Base-by-base conservation (phyloP, 805 yeast genomes). In the Wickerhamiella lipophila region DNA sequence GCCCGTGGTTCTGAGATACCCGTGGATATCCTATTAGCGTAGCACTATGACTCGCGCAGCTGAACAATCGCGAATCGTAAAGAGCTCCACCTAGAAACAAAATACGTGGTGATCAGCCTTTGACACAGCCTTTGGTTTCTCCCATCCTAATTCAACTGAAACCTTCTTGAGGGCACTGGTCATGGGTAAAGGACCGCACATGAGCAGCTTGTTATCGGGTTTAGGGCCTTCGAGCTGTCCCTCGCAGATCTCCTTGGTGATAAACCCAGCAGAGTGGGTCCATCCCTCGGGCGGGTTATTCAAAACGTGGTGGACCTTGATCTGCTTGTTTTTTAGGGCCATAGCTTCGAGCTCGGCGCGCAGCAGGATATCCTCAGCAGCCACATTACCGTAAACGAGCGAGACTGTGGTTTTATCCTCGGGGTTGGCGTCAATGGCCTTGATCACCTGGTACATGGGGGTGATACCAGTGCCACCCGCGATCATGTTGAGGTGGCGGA, bases 401-500 rank as follows among this genome's bases (percentile, higher is more conserved):
- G 75, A 70, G 54, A 86, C 77, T 60, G 78, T 75, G 52, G 96
- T 88, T 44, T 71, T 73, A 67, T 89, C 96, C 15, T 72, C 68
- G 21, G 94, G 89, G 63, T 88, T 78, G 50, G 71, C 68, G 58
- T 79, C 78, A 56, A 88, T 80, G 12, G 94, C 83, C 57, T 83
- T 82, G 56, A 88, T 78, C 56, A 88, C 81, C 66, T 87, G 94
- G 59, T 83, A 72, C 66, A 85, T 79, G 34, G 96, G 96, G 7
- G 96, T 85, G 54, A 88, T 81, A 47, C 96, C 96, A 34, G 96
- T 85, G 60, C 96, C 97, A 57, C 96, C 96, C 38, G 95, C 94
- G 56, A 89, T 79, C 96, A 88, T 88, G 49, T 82, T 86, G 52
- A 88, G 72, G 52, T 75, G 73, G 51, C 73, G 69, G 50, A 76